A percentile compares a stretch with the other conserved stretches of the same genome.
phyloP scores from a whole-genome alignment of 2,329 filamentous ascomycete species.

The Arthrobotrys conoides region DNA sequence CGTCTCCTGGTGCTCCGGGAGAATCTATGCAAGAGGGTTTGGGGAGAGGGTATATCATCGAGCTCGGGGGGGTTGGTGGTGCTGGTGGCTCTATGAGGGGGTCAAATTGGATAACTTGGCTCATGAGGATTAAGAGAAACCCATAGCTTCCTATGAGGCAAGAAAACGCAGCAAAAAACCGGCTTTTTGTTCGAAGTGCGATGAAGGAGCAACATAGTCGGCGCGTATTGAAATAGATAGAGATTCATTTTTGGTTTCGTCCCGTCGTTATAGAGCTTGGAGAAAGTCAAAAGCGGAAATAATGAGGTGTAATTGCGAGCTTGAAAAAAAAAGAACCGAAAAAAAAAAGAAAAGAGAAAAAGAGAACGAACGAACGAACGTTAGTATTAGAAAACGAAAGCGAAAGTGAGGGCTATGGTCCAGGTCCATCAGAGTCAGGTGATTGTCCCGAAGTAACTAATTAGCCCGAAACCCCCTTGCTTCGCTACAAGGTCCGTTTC shows the following conservation, averaged over 20 bases:
- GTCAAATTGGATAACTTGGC: slow-evolving; percentile 35
- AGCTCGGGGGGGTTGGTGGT: slow-evolving; percentile 11
- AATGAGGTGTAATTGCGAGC: slow-evolving; percentile 17
- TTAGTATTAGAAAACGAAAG: slow-evolving; percentile 34
- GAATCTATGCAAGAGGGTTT: slow-evolving; percentile 57
- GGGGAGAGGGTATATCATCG: slow-evolving; percentile 53
- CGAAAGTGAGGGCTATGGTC: slow-evolving; percentile 27
- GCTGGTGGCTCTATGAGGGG: slow-evolving; percentile 4
- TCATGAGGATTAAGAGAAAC: slow-evolving; percentile 40
- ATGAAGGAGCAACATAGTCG: slow-evolving; percentile 22
- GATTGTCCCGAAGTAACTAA: slow-evolving; percentile 32
- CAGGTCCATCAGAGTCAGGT: slow-evolving; percentile 34
- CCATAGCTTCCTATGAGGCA: slow-evolving; percentile 9
- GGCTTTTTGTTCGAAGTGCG: slow-evolving; percentile 31
- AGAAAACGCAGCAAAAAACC: slow-evolving; percentile 33
- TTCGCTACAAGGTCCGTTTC: slow-evolving; percentile 22
- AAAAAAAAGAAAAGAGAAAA: neutral
- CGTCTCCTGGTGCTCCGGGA: slow-evolving; percentile 51
- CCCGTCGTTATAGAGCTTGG: slow-evolving; percentile 45
- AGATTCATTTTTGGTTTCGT: slow-evolving; percentile 49
- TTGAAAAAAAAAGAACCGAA: neutral
- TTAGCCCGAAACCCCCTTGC: slow-evolving; percentile 45
- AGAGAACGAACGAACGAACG: slow-evolving; percentile 16
- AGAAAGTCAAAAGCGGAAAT: slow-evolving; percentile 41
- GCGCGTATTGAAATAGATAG: slow-evolving; percentile 18